Evolutionary conservation across 1,284 basidiomycete species (phyloP).

Genomic region (Stygiomarasmius scandens): DNA sequence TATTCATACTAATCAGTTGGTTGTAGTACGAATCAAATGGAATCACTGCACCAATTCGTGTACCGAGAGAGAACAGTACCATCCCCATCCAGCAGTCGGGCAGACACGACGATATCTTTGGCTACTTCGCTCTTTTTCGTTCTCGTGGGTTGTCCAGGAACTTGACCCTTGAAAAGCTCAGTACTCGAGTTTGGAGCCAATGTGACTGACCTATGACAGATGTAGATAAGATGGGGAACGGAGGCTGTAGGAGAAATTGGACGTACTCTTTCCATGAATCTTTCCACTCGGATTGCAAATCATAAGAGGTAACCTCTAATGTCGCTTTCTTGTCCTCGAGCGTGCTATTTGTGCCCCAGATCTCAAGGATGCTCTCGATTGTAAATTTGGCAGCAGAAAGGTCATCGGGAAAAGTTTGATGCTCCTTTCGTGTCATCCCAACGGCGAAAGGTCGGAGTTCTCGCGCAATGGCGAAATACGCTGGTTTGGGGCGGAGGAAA

Average conservation of each 20-base stretch:
- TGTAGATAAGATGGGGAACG: background rate
- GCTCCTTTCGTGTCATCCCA: slow-evolving; percentile 79
- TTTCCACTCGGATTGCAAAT: slow-evolving; percentile 64
- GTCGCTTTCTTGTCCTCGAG: slow-evolving; percentile 56
- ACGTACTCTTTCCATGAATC: slow-evolving; percentile 45
- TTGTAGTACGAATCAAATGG: slow-evolving; percentile 10
- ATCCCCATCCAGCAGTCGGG: slow-evolving; percentile 63
- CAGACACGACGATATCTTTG: slow-evolving; percentile 74
- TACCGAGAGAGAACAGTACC: slow-evolving; percentile 73
- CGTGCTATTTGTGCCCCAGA: slow-evolving; percentile 86
- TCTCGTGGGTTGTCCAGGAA: slow-evolving; percentile 72
- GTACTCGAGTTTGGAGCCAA: slow-evolving; percentile 80
- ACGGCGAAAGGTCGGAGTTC: slow-evolving; percentile 76
- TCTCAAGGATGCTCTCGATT: slow-evolving; percentile 68
- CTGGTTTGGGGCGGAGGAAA: slow-evolving; percentile 76
- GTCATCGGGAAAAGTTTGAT: slow-evolving; percentile 58
- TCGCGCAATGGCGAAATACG: slow-evolving; percentile 70
- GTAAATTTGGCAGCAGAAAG: slow-evolving; percentile 65
- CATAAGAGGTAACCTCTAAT: slow-evolving; percentile 73
- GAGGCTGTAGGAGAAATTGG: background rate
- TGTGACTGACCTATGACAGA: slow-evolving; percentile 38
- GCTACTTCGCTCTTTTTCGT: slow-evolving; percentile 68
- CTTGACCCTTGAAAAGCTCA: slow-evolving; percentile 70
- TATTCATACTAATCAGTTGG: slow-evolving; percentile 31
- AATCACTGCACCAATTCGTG: slow-evolving; percentile 68